Evolutionary conservation across 2,329 filamentous ascomycete species (phyloP), one percentile per base, ranked within the genome.

Genomic region (Ceratocystis papillata): DNA sequence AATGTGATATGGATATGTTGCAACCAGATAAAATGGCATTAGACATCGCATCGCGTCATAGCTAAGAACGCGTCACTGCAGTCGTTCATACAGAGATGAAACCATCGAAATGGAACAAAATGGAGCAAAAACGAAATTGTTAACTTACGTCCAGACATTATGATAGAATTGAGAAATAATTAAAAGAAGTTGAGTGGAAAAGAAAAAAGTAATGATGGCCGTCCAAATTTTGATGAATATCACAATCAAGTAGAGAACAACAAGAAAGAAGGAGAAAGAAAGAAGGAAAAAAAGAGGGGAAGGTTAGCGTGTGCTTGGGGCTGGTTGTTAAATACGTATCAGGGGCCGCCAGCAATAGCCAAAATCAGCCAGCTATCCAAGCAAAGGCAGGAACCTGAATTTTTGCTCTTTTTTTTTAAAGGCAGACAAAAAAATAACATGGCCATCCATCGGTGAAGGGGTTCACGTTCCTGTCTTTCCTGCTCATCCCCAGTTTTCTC

Each of bases 111-210:
- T 6, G 50, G n/a, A 65, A 45, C 17, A n/a, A 60, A 8, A 15
- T 2, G n/a, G 10, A 17, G 5, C 4, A n/a, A 33, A 33, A 17
- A n/a, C 15, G 3, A 8, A 7, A 5, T 59, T 33, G 55, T 37
- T 37, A 15, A 69, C 69, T 69, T 66, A 69, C 69, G 69, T 64
- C 69, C 69, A 67, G 67, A 69, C 69, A 69, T 69, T 28, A 41
- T 69, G 59, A 65, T 63, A 48, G 44, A 30, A 46, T 45, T 37
- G 63, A 63, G 41, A n/a, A 37, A 64, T 48, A 61, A 44, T 59
- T 60, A 45, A 64, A 28, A 33, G 25, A 41, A 28, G 41, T 55
- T 37, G 22, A 62, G 30, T 41, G 41, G 53, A 59, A 45, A 10
- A 1, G 22, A 46, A 57, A 37, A 33, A 44, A 37, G 33, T 33